phyloP scores from a whole-genome alignment of 2,329 filamentous ascomycete genomes.

The Rhynchosporium secalis region DNA sequence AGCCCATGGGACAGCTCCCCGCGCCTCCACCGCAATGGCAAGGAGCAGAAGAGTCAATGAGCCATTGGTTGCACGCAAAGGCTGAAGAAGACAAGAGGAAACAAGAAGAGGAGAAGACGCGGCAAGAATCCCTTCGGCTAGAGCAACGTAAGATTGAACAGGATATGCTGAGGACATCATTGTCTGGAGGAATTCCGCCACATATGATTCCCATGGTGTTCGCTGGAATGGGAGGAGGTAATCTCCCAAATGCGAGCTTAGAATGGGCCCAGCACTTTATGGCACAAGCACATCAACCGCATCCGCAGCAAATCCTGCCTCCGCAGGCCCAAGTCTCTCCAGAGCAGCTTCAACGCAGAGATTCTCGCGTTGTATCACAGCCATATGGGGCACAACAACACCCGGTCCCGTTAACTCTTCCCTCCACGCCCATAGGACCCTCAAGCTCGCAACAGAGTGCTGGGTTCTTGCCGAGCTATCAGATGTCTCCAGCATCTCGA shows the following conservation, averaged over 20 bases:
- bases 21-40: constrained; percentile 66
- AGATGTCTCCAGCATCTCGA: constrained; percentile 39
- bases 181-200: constrained; percentile 70
- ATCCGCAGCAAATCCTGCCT: constrained; percentile 45
- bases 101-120: constrained; percentile 71
- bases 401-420: constrained; percentile 34
- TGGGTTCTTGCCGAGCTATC: constrained; percentile 38
- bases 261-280: constrained; percentile 71
- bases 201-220: constrained; percentile 75
- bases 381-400: constrained; percentile 32
- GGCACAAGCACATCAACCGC: constrained; percentile 49
- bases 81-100: constrained; percentile 71
- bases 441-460: constrained; percentile 30
- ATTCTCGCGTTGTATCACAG: constrained; percentile 45
- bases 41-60: constrained; percentile 69
- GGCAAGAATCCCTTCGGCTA: constrained; percentile 63
- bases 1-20: constrained; percentile 57
- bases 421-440: constrained; percentile 37
- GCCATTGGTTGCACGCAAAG: constrained; percentile 68
- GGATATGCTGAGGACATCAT: constrained; percentile 68
- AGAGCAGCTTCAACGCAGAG: constrained; percentile 55
- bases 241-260: constrained; percentile 58
- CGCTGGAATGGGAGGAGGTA: constrained; percentile 66
- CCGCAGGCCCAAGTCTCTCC: constrained; percentile 52
- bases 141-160: constrained; percentile 74